Conservation (phyloP, 2,329 filamentous ascomycete genomes). For the Cladophialophora chaetospira region DNA sequence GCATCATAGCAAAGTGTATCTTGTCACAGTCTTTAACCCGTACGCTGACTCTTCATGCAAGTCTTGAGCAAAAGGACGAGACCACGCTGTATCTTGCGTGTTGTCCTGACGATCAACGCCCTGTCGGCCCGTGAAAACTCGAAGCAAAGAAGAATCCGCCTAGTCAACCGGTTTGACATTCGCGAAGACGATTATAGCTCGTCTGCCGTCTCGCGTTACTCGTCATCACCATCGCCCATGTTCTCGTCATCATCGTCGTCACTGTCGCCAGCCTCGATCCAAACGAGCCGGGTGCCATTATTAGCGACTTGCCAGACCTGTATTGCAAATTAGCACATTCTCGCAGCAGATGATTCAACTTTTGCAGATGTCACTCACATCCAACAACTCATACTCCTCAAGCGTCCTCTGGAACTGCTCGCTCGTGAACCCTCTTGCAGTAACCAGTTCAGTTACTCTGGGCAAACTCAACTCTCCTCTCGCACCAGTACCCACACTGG, state of each 20-base stretch:
- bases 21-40: too few species aligned
- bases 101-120: too few species aligned
- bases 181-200: too few species aligned
- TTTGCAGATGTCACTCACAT: conserved; percentile 67
- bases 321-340: not conserved
- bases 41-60: too few species aligned
- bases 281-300: conserved; percentile 70
- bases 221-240: conserved; percentile 24
- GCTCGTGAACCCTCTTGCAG: conserved; percentile 95
- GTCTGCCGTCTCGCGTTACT: too few species aligned
- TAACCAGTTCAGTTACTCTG: conserved; percentile 84
- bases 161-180: too few species aligned
- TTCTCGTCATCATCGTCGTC: conserved; percentile 44
- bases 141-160: too few species aligned
- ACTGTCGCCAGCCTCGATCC: conserved; percentile 61
- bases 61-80: too few species aligned
- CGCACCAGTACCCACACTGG: conserved; percentile 69
- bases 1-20: too few species aligned
- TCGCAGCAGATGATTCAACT: conserved; percentile 12
- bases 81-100: too few species aligned
- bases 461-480: conserved; percentile 79
- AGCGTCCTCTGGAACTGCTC: conserved; percentile 86
- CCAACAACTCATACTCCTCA: conserved; percentile 82
- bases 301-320: conserved; percentile 79
- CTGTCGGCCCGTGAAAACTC: too few species aligned